Base-by-base conservation (phyloP, 192 early-diverging fungal genomes). In the Podila minutissima region DNA sequence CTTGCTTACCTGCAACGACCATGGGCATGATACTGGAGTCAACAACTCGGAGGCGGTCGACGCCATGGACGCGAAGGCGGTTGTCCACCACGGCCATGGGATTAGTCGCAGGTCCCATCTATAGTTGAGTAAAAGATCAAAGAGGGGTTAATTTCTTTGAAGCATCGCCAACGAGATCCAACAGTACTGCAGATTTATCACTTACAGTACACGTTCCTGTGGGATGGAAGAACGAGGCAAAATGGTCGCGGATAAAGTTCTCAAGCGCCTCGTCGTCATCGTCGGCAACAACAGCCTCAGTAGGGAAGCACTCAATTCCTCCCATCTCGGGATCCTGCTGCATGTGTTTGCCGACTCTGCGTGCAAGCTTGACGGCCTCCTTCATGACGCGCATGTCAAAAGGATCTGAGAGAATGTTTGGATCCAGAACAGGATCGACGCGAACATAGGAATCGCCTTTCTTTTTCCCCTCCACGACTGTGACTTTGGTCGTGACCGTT, bases 11-110 rank as follows among this genome's bases (percentile, higher is more conserved):
- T 66, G 64, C 35, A 17, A 72, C 37, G 41, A 66, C 20, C 58
- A 61, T 66, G 5, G 72, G 72, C 29, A 74, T 66, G 48, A 66
- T 32, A 74, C 72, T 74, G 12, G 72, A 28, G 17, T 74, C 72
- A 49, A 74, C 31, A 59, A 74, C 72, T 61, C 72, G 63, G 28
- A 74, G 55, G 0, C 55, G 31, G 10, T 74, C 41, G n/a, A 74
- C 32, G 0, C 72, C 72, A 37, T 74, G 63, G 7, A 74, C 72
- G n/a, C 48, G 66, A 17, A 74, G 64, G 2, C 58, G 50, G 2
- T 38, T 24, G 51, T 74, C 64, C 38, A 74, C 72, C 5, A 74
- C 72, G 32, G 72, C 72, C 22, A 59, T 49, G 12, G 64, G 57
- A 64, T 67, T 65, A 37, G 22, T 60, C 7, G 41, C 4, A 12